Evolutionary conservation across 306 rosid genomes (phyloP).

Genomic region (Arachis stenosperma): DNA sequence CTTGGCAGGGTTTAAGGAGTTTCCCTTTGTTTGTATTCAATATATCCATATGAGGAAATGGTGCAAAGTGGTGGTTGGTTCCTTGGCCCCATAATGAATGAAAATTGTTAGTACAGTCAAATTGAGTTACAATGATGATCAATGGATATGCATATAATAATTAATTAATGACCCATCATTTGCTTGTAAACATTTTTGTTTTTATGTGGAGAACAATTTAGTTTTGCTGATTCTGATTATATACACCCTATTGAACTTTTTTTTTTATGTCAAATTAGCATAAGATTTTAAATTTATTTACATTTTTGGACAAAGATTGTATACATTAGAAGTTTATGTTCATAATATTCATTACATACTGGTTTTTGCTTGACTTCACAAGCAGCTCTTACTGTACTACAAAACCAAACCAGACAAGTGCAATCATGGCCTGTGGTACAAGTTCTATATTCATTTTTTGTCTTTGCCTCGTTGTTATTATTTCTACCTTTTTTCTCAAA

Average conservation of each 20-base stretch:
- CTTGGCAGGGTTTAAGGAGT: constrained; percentile 6
- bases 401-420: background rate
- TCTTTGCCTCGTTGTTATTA: too few species aligned
- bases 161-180: too few species aligned
- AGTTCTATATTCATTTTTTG: too few species aligned
- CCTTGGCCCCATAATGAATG: background rate
- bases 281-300: background rate
- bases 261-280: background rate
- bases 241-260: background rate
- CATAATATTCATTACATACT: background rate
- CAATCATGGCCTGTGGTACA: background rate
- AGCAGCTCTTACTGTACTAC: background rate
- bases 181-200: too few species aligned
- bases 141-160: too few species aligned
- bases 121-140: too few species aligned
- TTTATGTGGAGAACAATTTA: too few species aligned
- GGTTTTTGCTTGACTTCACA: constrained; percentile 2
- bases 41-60: background rate
- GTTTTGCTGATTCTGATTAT: background rate
- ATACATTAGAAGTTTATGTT: background rate
- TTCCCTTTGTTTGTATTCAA: background rate
- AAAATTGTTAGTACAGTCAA: too few species aligned
- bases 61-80: constrained; percentile 6
- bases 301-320: background rate
- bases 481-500: too few species aligned